Base-by-base conservation (phyloP, 768 basidiomycete species). In the Trametes punicea region DNA sequence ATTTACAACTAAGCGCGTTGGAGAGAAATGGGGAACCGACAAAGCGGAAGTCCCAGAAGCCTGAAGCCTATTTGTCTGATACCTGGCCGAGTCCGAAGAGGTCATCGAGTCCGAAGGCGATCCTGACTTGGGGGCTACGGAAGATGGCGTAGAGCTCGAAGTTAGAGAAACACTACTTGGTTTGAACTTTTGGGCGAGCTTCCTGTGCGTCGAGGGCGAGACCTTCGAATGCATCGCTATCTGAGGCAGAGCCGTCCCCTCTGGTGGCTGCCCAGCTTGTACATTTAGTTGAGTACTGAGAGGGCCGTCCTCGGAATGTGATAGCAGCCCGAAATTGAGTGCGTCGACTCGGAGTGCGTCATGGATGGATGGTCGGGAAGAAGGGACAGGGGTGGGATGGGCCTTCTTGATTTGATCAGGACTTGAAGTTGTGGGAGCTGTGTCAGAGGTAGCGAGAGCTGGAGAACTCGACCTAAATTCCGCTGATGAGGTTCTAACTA, bases 121-220 rank as follows among this genome's bases (percentile, higher is more conserved):
- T n/a, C n/a, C n/a, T n/a, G n/a, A n/a, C n/a, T n/a, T n/a, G n/a
- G n/a, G n/a, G n/a, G n/a, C n/a, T 15, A 38, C 16, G 27, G 42
- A 5, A 33, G 31, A 26, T 16, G 36, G 25, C 9, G 40, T 6
- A 23, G 40, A 20, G 29, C 16, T 8, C 6, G 48, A 4, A 9
- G 53, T 18, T 9, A 21, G 47, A 46, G 47, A 13, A n/a, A 49
- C 21, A 23, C 30, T 27, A 16, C 29, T 21, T 13, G 44, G n/a
- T 26, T 54, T 54, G 21, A 54, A 16, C 15, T 46, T 54, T 2
- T 44, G 38, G 6, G 52, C 52, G 2, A 54, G n/a, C 27, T 54
- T 54, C 44, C 39, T 54, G 44, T 54, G 52, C 8, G 51, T 30
- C 8, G 25, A 45, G 1, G 42, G 29, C 20, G 51, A 20, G 3